Evolutionary conservation across 768 basidiomycete genomes (phyloP).

Genomic region (Boletus subcaerulescens): DNA sequence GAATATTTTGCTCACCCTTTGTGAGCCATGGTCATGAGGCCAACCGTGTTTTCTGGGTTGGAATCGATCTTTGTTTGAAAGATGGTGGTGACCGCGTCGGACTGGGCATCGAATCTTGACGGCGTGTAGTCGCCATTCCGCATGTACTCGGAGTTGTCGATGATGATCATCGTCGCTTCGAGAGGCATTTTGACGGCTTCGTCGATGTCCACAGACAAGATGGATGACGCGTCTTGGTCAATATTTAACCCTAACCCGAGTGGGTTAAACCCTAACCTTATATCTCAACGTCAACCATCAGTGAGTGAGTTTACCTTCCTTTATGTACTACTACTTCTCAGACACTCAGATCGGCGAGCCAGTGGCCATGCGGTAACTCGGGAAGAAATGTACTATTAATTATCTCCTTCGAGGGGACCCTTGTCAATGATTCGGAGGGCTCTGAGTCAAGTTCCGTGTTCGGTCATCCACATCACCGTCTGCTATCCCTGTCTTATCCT

Average conservation of each 20-base stretch:
- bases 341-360: too few species aligned
- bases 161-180: slow-evolving; percentile 96
- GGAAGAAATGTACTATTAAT: too few species aligned
- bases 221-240: slow-evolving; percentile 27
- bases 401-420: too few species aligned
- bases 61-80: slow-evolving; percentile 93
- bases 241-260: slow-evolving; percentile 19
- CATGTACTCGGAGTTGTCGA: slow-evolving; percentile 98
- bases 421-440: too few species aligned
- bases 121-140: slow-evolving; percentile 91
- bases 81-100: slow-evolving; percentile 85
- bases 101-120: slow-evolving; percentile 85
- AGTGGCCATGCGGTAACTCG: too few species aligned
- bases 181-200: slow-evolving; percentile 69
- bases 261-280: slow-evolving; percentile 10
- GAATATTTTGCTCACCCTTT: slow-evolving; percentile 65
- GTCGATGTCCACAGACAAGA: slow-evolving; percentile 14
- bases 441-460: too few species aligned
- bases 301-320: too few species aligned
- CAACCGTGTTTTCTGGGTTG: slow-evolving; percentile 97
- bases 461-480: too few species aligned
- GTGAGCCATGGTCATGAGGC: slow-evolving; percentile 97
- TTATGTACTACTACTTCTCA: too few species aligned
- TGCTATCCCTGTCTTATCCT: too few species aligned
- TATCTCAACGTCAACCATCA: too few species aligned